Evolutionary conservation across 345 rosid species (phyloP), one percentile per base, ranked within the genome.

Genomic region (Pseudoturritis turrita): DNA sequence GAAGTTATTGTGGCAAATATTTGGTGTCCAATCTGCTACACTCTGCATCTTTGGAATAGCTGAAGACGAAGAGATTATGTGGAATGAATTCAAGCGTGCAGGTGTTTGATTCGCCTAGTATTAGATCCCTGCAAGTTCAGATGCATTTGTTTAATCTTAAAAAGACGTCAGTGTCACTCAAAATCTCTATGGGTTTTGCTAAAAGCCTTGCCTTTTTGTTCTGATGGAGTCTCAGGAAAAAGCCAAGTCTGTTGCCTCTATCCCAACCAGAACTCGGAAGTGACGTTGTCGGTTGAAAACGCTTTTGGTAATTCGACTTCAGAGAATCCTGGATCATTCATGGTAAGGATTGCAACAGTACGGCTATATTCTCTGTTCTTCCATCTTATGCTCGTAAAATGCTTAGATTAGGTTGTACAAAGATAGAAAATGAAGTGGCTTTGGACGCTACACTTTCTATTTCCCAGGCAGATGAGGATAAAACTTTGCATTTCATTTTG

Each of bases 51-150:
- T 81, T 79, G 98, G 99, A 51, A 81, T 91, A 61, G 79, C 88
- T 52, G 99, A 91, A 82, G 92, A 95, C 2, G 98, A 95, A 84
- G 90, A 91, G 70, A 72, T 87, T 44, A 91, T 91, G 99, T 89
- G 96, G 96, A 81, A 83, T 76, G 84, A 91, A 67, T 89, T 91
- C 75, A 85, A 85, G 66, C 72, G 31, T 62, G 85, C 99, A 86
- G 96, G 97, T 91, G 1, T 37, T 51, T 76, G 36, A 29, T 61
- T 53, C 22, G 4, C 18, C 57, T 68, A 15, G 19, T 61, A 43
- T 53, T 52, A 52, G 5, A 75, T 7, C 43, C 36, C 10, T 23
- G 37, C 47, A 5, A 53, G 12, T 46, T 19, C 6, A n/a, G 15
- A 26, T 62, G 43, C 55, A 28, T 70, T 62, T 76, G 19, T 62